phyloP scores from a whole-genome alignment of 306 rosid genomes.

The Malus asiatica region DNA sequence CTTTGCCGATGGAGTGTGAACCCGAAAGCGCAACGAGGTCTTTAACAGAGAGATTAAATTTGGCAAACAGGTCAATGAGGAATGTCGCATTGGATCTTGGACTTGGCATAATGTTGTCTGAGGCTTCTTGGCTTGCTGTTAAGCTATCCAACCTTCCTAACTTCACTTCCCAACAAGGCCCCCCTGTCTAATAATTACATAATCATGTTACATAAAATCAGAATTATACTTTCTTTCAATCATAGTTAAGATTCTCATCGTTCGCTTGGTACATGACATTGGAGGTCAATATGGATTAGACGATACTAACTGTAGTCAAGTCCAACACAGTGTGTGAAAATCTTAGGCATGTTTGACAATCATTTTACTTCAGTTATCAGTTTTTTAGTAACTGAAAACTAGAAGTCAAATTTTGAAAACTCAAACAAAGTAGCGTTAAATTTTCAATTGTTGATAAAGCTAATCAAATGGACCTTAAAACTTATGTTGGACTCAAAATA shows the following conservation, averaged over 20 bases:
- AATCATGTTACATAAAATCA: background rate
- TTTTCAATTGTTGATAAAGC: background rate
- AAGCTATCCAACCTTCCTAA: conserved; percentile 84
- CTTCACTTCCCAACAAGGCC: conserved; percentile 78
- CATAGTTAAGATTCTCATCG: background rate
- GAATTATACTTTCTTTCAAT: background rate
- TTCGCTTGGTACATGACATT: background rate
- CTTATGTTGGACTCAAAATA: background rate
- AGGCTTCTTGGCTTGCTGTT: conserved; percentile 58
- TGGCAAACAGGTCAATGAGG: conserved; percentile 55
- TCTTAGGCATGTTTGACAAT: no score
- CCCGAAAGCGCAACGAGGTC: conserved; percentile 93
- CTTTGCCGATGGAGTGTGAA: conserved; percentile 82
- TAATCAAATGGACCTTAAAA: background rate
- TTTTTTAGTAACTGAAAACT: background rate
- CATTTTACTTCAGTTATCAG: background rate
- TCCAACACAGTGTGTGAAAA: no score
- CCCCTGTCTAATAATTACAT: conserved; percentile 59
- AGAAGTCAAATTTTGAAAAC: background rate
- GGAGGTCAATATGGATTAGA: background rate
- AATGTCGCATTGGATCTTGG: conserved; percentile 76
- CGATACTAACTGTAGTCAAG: background rate
- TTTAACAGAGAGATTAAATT: conserved; percentile 36
- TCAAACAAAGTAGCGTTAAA: background rate
- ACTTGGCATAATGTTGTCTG: conserved; percentile 74